Evolutionary conservation across 2,329 filamentous ascomycete species (phyloP).

Genomic region (Xylariaceae sp.): DNA sequence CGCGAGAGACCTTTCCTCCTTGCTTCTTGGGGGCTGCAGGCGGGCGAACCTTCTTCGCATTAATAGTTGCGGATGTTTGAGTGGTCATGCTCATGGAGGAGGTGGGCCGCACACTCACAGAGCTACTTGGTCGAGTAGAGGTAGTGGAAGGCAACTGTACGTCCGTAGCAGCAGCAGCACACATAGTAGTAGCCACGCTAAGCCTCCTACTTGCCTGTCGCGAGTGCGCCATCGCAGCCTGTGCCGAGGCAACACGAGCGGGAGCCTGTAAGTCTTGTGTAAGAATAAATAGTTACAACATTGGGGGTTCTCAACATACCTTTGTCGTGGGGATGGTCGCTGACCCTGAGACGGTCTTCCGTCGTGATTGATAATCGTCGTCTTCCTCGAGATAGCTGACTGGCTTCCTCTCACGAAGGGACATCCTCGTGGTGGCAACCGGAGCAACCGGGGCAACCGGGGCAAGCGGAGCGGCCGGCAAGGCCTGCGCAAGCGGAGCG

Average conservation of each 20-base stretch:
- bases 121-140: slow-evolving; percentile 35
- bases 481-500: slow-evolving; percentile 29
- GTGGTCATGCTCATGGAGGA: slow-evolving; percentile 39
- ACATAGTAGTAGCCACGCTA: slow-evolving; percentile 42
- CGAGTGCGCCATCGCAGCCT: slow-evolving; percentile 26
- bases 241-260: slow-evolving; percentile 31
- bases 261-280: slow-evolving; percentile 28
- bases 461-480: too few relatives aligned
- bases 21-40: slow-evolving; percentile 41
- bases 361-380: slow-evolving; percentile 45
- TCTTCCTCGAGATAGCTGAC: slow-evolving; percentile 49
- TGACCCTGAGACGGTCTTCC: slow-evolving; percentile 56
- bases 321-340: slow-evolving; percentile 42
- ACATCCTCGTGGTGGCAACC: slow-evolving; percentile 56
- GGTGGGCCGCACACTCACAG: slow-evolving; percentile 38
- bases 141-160: slow-evolving; percentile 8
- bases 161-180: slow-evolving; percentile 29
- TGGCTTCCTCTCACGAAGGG: slow-evolving; percentile 65
- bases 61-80: slow-evolving; percentile 36
- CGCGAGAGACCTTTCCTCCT: slow-evolving; percentile 30
- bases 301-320: slow-evolving; percentile 27
- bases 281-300: slow-evolving; percentile 7
- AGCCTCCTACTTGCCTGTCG: slow-evolving; percentile 42
- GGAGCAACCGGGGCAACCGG: slow-evolving; percentile 23
- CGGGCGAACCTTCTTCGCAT: slow-evolving; percentile 57